Conservation (phyloP, 2,329 filamentous ascomycete species). For the Fusarium sororula region DNA sequence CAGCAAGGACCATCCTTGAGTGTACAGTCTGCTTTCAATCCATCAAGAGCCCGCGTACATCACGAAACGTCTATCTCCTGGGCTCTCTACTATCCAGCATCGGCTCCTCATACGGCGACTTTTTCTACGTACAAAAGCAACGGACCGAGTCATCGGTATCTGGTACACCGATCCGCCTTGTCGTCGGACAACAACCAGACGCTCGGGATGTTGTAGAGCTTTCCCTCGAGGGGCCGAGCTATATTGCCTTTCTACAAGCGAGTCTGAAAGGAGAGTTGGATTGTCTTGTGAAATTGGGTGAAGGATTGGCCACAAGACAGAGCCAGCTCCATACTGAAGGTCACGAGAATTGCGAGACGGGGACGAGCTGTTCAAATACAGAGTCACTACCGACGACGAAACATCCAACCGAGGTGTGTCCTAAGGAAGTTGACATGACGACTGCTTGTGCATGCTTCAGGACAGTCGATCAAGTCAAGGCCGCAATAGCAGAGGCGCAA, state of each 20-base stretch:
- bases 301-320: constrained; percentile 5
- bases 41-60: constrained; percentile 5
- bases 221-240: neutral
- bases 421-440: constrained; percentile 25
- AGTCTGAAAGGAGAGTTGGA: neutral
- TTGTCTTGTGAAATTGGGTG: neutral
- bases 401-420: constrained; percentile 20
- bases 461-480: constrained; percentile 17
- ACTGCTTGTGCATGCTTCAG: constrained; percentile 22
- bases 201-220: neutral
- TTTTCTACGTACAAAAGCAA: constrained; percentile 13
- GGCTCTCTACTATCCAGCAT: constrained; percentile 1
- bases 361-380: constrained; percentile 20
- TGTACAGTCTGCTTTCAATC: constrained; percentile 10
- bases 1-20: neutral
- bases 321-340: constrained; percentile 22
- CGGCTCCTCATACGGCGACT: constrained; percentile 4
- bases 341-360: constrained; percentile 21
- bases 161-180: neutral
- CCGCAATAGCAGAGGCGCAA: constrained; percentile 6
- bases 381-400: constrained; percentile 5
- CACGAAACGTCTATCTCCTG: neutral
- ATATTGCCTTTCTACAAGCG: neutral
- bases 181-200: neutral
- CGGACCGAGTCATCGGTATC: neutral